Base-by-base conservation (phyloP, 495 filamentous ascomycete species). In the Penicillium manginii region DNA sequence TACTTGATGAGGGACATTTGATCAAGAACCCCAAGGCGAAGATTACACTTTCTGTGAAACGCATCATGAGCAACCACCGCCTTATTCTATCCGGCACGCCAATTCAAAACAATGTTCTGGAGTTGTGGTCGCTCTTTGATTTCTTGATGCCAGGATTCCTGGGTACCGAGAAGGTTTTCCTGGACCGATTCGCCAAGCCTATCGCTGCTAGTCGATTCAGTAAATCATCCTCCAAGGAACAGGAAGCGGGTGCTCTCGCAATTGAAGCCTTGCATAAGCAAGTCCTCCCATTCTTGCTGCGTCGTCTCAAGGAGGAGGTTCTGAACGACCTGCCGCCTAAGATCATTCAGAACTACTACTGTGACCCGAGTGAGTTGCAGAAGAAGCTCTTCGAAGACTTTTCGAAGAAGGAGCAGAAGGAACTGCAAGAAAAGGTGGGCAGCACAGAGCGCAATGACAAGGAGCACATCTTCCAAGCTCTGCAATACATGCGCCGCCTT, bases 261-360 rank as follows among this genome's bases (percentile, higher is more conserved):
- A 97, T 98, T 55, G 94, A 98, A 71, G 96, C 96, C 22, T 71
- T 98, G 46, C 94, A 98, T 74, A 98, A 98, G 70, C 94, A 98
- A 73, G 94, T 98, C 18, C 79, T 98, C 31, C 94, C 94, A 10
- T 98, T 98, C 86, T 80, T 98, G 49, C 88, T 98, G 19, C 92
- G 94, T 50, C 92, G 94, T 65, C 82, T 98, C 66, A 98, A 98
- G 77, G 94, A 98, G 75, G 94, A 98, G 71, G 94, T 98, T 8
- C 81, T 98, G 45, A 90, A 98, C 62, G 94, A 98, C 63, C 82
- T 98, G 43, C 94, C 94, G 5, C 94, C 94, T 12, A 98, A 98
- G 84, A 98, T 98, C 66, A 83, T 98, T 18, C 94, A 98, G 66
- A 98, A 98, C 72, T 98, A 98, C 79, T 98, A 98, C 78, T 98